Evolutionary conservation across 2,329 filamentous ascomycete genomes (phyloP).

Genomic region (Thielaviopsis punctulata): DNA sequence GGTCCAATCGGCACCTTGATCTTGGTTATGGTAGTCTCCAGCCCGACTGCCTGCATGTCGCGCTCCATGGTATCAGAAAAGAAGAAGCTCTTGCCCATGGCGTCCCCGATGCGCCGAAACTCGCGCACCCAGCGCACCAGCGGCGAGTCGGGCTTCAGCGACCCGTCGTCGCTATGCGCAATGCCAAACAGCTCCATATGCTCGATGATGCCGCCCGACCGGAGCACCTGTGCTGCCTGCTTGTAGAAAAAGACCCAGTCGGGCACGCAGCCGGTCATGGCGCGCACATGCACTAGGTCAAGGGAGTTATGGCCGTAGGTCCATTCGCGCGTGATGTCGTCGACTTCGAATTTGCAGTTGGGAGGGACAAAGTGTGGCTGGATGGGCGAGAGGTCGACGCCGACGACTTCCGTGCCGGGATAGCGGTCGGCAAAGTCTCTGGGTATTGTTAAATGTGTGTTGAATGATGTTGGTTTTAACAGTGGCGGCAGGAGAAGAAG

Average conservation of each 20-base stretch:
- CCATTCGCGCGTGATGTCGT: conserved; percentile 38
- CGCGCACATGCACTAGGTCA: conserved; percentile 41
- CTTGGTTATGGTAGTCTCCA: conserved; percentile 3
- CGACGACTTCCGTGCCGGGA: conserved; percentile 29
- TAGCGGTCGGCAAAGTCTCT: conserved; percentile 22
- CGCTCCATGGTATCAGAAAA: conserved; percentile 11
- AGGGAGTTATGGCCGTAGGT: conserved; percentile 31
- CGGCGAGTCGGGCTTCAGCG: conserved; percentile 11
- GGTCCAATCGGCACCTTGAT: conserved; percentile 13
- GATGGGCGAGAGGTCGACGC: conserved; percentile 40
- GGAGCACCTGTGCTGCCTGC: conserved; percentile 25
- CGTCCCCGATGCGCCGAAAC: conserved; percentile 13
- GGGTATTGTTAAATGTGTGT: background rate
- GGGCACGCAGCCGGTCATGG: conserved; percentile 33
- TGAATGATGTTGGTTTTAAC: background rate
- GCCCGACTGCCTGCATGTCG: conserved; percentile 13
- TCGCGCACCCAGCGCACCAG: conserved; percentile 14
- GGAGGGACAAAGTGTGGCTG: conserved; percentile 38
- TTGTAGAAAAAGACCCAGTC: conserved; percentile 34
- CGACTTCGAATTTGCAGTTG: conserved; percentile 47
- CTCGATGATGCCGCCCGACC: conserved; percentile 12
- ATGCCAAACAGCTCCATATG: conserved; percentile 11
- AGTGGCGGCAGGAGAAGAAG: background rate
- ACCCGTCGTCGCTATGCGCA: conserved; percentile 16
- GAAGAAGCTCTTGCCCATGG: conserved; percentile 15